Evolutionary conservation across 306 rosid species (phyloP).

Genomic region (Ormosia emarginata): DNA sequence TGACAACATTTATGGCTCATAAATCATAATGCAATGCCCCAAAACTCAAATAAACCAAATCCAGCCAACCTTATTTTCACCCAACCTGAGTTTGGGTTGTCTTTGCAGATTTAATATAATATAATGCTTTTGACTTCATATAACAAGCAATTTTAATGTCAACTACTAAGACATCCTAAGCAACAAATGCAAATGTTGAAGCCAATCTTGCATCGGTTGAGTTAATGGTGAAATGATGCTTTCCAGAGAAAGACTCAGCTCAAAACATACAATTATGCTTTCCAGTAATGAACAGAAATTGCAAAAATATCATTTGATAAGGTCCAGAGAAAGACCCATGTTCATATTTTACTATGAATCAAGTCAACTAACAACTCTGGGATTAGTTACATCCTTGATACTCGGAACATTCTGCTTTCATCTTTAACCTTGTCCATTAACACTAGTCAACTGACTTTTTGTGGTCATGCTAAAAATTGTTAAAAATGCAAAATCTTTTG

Average conservation of each 20-base stretch:
- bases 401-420: neutral
- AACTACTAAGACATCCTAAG: neutral
- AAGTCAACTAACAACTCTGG: neutral
- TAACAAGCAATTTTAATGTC: neutral
- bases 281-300: neutral
- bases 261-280: neutral
- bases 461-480: neutral
- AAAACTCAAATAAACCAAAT: neutral
- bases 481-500: neutral
- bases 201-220: neutral
- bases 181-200: neutral
- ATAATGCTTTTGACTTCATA: neutral
- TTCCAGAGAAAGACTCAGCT: neutral
- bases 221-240: neutral
- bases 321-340: neutral
- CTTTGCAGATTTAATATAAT: neutral
- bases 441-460: neutral
- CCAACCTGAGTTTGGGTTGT: neutral
- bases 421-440: neutral
- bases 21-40: neutral
- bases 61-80: neutral
- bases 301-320: neutral
- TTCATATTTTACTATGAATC: neutral
- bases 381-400: neutral
- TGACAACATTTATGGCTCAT: neutral